Evolutionary conservation across 2,329 filamentous ascomycete species (phyloP).

Genomic region (Colletotrichum spaethianum): DNA sequence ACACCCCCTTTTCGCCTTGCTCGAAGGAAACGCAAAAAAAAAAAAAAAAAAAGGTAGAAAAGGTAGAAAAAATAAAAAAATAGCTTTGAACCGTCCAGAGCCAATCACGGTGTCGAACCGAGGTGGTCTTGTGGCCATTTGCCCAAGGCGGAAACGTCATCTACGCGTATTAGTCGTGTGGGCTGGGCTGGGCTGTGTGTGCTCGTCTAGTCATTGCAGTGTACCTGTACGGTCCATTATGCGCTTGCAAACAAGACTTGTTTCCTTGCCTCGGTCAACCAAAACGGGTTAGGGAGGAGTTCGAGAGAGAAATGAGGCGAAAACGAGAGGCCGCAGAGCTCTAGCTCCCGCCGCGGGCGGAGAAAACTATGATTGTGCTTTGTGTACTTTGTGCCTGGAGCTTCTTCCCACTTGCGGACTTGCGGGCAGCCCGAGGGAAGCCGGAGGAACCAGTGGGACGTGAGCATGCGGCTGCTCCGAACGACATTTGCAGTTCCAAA

Average conservation of each 20-base stretch:
- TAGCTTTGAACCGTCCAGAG: neutral
- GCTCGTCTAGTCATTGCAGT: neutral
- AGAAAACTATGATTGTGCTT: neutral
- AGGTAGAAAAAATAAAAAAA: neutral
- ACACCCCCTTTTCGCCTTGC: slow-evolving; percentile 16
- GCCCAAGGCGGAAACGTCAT: slow-evolving; percentile 35
- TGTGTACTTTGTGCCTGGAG: neutral
- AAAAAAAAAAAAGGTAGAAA: too few species aligned
- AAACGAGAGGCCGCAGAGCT: neutral
- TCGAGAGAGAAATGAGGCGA: neutral
- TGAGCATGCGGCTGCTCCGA: slow-evolving; percentile 26
- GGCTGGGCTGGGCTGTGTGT: too few species aligned
- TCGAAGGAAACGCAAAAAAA: neutral
- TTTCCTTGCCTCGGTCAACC: slow-evolving; percentile 19
- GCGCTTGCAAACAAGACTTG: slow-evolving; percentile 1
- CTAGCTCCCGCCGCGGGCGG: neutral
- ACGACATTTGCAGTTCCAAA: neutral
- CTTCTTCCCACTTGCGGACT: slow-evolving; percentile 13
- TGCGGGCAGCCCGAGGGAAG: slow-evolving; percentile 29
- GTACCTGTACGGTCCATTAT: too few species aligned
- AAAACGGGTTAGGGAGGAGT: slow-evolving; percentile 25
- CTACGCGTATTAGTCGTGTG: slow-evolving; percentile 25
- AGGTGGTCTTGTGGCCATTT: slow-evolving; percentile 33
- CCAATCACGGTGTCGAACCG: slow-evolving; percentile 23
- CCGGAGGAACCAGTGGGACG: slow-evolving; percentile 29